These are phyloP conservation scores for Metschnikowia similis DNA, from an alignment of 805 yeast genomes.

Conservation along the genomic window DNA sequence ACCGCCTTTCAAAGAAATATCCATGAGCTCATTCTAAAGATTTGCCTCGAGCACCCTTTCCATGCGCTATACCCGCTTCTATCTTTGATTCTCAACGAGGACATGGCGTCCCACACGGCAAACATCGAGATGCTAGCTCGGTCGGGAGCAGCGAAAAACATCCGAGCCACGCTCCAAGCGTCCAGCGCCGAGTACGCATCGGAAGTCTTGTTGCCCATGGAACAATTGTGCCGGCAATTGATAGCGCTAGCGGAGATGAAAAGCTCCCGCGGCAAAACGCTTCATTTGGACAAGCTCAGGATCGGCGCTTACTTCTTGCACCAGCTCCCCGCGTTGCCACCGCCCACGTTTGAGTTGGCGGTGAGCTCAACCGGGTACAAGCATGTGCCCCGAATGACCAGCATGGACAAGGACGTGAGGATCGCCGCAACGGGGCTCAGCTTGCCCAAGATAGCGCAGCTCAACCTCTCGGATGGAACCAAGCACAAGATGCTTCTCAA, in stretches of 20 bases:
- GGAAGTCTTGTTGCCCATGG: slow-evolving; percentile 41
- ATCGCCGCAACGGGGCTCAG: slow-evolving; percentile 85
- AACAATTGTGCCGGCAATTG: slow-evolving; percentile 47
- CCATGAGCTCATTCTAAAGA: slow-evolving; percentile 40
- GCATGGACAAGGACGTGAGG: slow-evolving; percentile 42
- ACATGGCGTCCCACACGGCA: slow-evolving; percentile 22
- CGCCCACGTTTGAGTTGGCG: slow-evolving; percentile 55
- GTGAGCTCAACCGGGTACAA: slow-evolving; percentile 44
- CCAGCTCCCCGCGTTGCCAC: slow-evolving; percentile 52
- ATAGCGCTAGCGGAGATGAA: slow-evolving; percentile 49
- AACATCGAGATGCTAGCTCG: slow-evolving; percentile 42
- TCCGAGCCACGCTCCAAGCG: slow-evolving; percentile 41
- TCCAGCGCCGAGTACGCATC: slow-evolving; percentile 21
- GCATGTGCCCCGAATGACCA: slow-evolving; percentile 42
- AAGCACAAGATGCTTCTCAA: slow-evolving; percentile 62
- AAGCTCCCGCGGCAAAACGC: slow-evolving; percentile 27
- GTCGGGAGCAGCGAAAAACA: slow-evolving; percentile 44
- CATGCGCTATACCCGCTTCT: slow-evolving; percentile 64
- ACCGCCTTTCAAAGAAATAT: slow-evolving; percentile 54
- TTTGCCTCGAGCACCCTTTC: slow-evolving; percentile 61
- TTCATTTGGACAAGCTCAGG: slow-evolving; percentile 32
- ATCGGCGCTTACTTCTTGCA: slow-evolving; percentile 48
- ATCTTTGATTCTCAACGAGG: slow-evolving; percentile 49
- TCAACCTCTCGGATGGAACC: slow-evolving; percentile 55
- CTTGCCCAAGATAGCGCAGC: slow-evolving; percentile 71